Percentiles rank a stretch among this genome's conserved stretches.
Evolutionary conservation across 306 rosid species (phyloP).

Genomic region (Rosa rugosa): DNA sequence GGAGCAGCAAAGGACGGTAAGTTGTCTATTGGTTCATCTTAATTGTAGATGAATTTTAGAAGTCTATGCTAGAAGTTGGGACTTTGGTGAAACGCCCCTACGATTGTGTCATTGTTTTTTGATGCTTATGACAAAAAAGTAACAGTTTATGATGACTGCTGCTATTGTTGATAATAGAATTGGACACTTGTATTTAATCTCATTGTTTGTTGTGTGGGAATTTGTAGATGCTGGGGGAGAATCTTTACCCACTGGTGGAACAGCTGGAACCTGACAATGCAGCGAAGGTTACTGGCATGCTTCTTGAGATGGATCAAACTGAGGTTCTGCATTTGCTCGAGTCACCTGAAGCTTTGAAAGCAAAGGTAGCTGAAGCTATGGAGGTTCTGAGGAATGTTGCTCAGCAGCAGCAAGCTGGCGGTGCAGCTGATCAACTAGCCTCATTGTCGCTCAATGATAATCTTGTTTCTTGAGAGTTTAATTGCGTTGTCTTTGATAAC

Average conservation of each 20-base stretch:
- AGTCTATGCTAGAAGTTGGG: neutral
- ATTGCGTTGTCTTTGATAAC: neutral
- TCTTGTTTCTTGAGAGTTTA: conserved; percentile 61
- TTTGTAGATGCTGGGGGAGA: conserved; percentile 94
- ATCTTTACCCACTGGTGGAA: conserved; percentile 95
- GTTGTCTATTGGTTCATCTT: conserved; percentile 7
- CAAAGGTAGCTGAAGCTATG: conserved; percentile 97
- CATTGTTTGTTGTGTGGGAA: conserved; percentile 17
- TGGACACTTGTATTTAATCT: neutral
- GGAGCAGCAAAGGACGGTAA: conserved; percentile 96
- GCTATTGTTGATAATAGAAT: neutral
- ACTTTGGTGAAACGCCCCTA: too few relatives aligned
- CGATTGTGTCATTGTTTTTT: neutral
- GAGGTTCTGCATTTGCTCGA: conserved; percentile 96
- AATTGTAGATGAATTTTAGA: neutral
- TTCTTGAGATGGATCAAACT: conserved; percentile 98
- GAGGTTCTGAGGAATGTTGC: conserved; percentile 92
- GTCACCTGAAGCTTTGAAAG: conserved; percentile 96
- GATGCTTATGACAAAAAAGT: neutral
- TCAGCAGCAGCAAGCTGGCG: conserved; percentile 87
- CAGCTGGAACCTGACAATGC: conserved; percentile 96
- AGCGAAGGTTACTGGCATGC: conserved; percentile 99
- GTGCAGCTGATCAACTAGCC: conserved; percentile 81
- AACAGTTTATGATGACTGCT: neutral
- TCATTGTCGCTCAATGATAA: conserved; percentile 74